Evolutionary conservation across 2,329 filamentous ascomycete species (phyloP), one percentile per base, ranked within the genome.

Genomic region (Hymenoscyphus infarciens): DNA sequence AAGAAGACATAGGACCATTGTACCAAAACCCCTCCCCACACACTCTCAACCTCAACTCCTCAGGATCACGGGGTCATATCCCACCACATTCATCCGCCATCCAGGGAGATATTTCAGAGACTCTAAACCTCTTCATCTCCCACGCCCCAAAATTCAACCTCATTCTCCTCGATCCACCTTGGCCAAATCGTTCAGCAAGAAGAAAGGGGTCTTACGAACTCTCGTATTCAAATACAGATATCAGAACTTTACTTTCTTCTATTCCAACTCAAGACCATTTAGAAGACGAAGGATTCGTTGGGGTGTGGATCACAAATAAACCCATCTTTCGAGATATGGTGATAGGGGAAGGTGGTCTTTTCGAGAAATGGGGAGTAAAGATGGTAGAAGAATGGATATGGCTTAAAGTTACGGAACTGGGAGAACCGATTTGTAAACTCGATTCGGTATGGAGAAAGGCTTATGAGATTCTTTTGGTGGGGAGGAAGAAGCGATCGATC

Each of bases 281-380:
- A 25, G 76, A 78, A 11, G 68, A 76, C 0, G 76, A 80, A 31
- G 86, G 85, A 15, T 74, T 91, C 0, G 82, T 93, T 0, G 89
- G 83, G 19, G 76, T 94, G 22, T 94, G 90, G 90, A 81, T 92
- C 61, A 94, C 91, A 57, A 94, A 94, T 75, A 90, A 87, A 66
- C 75, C 81, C 1, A 79, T 75, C 0, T 73, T 82, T 56, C 74
- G 84, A 25, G 78, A 86, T 2, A 75, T 83, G 25, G 80, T 85
- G 5, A 75, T 92, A 13, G 79, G 76, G 0, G 74, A 77, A 1
- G 68, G 68, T 1, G 87, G 87, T 1, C 67, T 93, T 1, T 88
- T 93, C 66, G 80, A 82, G 6, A 75, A 78, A 38, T 92, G 88
- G 88, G 87, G 85, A 27, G 76, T 94, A 0, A 81, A 87, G 59